phyloP scores from a whole-genome alignment of 768 basidiomycete genomes.

The Termitomyces sp. region DNA sequence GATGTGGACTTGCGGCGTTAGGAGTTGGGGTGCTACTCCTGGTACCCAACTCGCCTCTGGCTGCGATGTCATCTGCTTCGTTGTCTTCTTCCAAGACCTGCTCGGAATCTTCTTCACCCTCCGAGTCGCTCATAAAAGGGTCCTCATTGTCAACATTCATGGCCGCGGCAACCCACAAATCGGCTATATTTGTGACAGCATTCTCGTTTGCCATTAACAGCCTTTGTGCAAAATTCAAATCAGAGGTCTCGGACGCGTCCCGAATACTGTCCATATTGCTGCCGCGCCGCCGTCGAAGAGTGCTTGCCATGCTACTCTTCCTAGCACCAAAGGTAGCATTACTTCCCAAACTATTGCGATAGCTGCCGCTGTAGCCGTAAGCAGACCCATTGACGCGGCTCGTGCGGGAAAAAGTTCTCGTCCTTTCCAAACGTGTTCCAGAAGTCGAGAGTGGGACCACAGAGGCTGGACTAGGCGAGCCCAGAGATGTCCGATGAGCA shows the following conservation, averaged over 20 bases:
- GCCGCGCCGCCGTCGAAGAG: constrained; percentile 47
- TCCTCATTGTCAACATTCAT: constrained; percentile 94
- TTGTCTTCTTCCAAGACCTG: constrained; percentile 31
- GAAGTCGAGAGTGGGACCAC: constrained; percentile 45
- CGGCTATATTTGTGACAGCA: constrained; percentile 90
- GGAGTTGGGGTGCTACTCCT: constrained; percentile 13
- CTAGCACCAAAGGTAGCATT: constrained; percentile 39
- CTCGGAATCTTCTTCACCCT: constrained; percentile 24
- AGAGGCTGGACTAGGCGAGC: constrained; percentile 33
- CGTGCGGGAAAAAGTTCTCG: constrained; percentile 49
- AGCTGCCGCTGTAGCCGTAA: constrained; percentile 67
- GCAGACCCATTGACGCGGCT: constrained; percentile 72
- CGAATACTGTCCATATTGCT: constrained; percentile 44
- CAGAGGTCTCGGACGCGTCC: constrained; percentile 36
- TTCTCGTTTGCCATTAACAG: constrained; percentile 92
- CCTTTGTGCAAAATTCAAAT: constrained; percentile 85
- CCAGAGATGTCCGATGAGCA: constrained; percentile 20
- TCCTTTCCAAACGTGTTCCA: constrained; percentile 37
- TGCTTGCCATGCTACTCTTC: constrained; percentile 54
- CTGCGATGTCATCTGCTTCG: constrained; percentile 20
- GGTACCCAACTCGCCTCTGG: constrained; percentile 19
- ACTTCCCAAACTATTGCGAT: constrained; percentile 54
- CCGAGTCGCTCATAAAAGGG: constrained; percentile 61
- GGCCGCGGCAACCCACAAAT: constrained; percentile 96
- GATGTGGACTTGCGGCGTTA: constrained; percentile 9